Percentiles rank a stretch among this genome's conserved stretches.
These are phyloP conservation scores for Tuber melanosporum DNA, from an alignment of 495 filamentous ascomycete species.

Conservation along the genomic window DNA sequence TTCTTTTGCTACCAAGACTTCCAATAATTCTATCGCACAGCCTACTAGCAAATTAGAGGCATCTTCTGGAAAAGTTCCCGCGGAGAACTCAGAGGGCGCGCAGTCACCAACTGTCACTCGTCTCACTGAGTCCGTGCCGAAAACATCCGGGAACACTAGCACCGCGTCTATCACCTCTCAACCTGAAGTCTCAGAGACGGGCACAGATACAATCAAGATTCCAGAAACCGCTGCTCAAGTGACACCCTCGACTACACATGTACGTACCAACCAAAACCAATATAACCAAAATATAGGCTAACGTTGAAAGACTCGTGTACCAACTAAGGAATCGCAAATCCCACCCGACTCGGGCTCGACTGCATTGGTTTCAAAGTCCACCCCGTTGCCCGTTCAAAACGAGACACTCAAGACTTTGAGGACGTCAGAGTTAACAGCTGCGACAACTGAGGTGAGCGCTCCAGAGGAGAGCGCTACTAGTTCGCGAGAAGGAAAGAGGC, in stretches of 20 bases:
- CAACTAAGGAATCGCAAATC: not conserved
- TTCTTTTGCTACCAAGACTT: not conserved
- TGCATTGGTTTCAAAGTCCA: not conserved
- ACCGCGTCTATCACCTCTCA: not conserved
- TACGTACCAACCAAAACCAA: not conserved
- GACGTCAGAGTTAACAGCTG: not conserved
- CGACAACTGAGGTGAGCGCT: not conserved
- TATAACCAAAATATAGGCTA: not conserved
- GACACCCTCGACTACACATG: not conserved
- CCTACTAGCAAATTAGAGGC: not conserved
- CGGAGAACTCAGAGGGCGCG: not conserved
- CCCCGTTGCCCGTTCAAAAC: not conserved
- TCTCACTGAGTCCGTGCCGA: not conserved
- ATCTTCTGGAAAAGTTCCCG: not conserved
- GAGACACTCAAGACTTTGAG: not conserved
- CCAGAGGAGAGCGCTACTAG: not conserved
- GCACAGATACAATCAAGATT: not conserved
- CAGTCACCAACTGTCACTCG: not conserved
- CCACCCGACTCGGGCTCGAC: not conserved
- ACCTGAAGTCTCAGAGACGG: not conserved
- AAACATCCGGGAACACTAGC: not conserved
- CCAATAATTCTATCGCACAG: not conserved
- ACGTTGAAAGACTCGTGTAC: not conserved
- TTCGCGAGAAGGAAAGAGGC: not conserved
- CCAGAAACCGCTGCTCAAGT: not conserved